Evolutionary conservation across 192 early-diverging fungal species (phyloP), one percentile per base, ranked within the genome.

Genomic region (Coemansia sp.): DNA sequence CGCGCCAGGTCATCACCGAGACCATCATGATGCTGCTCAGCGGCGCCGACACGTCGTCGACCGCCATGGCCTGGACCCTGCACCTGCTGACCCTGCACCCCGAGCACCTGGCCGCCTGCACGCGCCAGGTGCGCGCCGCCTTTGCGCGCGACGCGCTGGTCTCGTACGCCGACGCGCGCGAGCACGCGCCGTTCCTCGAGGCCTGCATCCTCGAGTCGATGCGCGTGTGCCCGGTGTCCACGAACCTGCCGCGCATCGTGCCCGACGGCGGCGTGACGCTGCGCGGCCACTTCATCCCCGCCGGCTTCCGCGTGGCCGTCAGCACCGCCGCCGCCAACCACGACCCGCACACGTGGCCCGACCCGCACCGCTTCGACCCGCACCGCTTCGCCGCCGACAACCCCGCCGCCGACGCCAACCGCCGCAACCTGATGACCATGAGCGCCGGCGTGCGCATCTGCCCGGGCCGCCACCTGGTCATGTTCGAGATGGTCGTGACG

Each of bases 41-140:
- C 34, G 74, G 74, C 29, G 50, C 62, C 22, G 68, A 77, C 44
- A 71, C 68, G 8, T 56, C 59, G 11, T 62, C 64, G 0, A 55
- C 50, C 2, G 59, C 74, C 8, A 41, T 77, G 19, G 28, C 55
- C 1, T 71, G 62, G 67, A 58, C 58, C 9, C 26, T 71, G n/a
- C 63, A 70, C 34, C 30, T 70, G 31, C 55, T 77, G n/a, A 34
- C 67, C 52, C 40, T 70, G 8, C 56, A 77, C 36, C 74, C 74
- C 5, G 58, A 39, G 35, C 50, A 55, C 26, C 42, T 29, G 54
- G 42, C 35, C 29, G 5, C 27, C 20, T 21, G 49, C 55, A 4
- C 35, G 45, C 19, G 50, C 39, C 53, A 70, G 40, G 44, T 70
- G 2, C 62, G 68, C 34, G 2, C 25, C 3, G 52, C 32, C 1